Percentiles rank a stretch among this genome's conserved stretches.
Conservation (phyloP, 805 yeast genomes). For the Saccharomycopsis olivae region DNA sequence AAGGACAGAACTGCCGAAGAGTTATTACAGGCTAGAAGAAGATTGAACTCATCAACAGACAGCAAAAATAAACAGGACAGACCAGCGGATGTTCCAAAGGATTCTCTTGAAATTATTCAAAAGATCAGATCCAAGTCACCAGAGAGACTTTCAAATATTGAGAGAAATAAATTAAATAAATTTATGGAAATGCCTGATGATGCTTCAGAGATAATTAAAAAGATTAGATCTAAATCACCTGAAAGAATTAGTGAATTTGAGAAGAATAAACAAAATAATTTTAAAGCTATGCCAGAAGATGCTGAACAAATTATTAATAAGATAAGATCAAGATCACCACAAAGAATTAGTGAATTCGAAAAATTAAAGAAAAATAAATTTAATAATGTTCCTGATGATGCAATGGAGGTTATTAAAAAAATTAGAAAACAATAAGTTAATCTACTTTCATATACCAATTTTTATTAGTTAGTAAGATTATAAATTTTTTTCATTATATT, state of each 20-base stretch:
- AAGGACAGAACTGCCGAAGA: not conserved
- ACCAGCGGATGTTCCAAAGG: slow-evolving; percentile 13
- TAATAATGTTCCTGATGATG: slow-evolving; percentile 15
- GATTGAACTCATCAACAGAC: slow-evolving; percentile 3
- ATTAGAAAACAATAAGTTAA: slow-evolving; percentile 12
- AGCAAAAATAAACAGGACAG: not conserved
- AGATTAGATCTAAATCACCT: slow-evolving; percentile 16
- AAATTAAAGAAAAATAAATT: slow-evolving; percentile 6
- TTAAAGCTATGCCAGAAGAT: slow-evolving; percentile 13
- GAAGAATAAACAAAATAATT: slow-evolving; percentile 1
- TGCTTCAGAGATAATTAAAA: slow-evolving; percentile 15
- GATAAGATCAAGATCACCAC: slow-evolving; percentile 14
- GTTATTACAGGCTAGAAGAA: not conserved
- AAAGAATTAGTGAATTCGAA: slow-evolving; percentile 12
- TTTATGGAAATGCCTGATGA: slow-evolving; percentile 15
- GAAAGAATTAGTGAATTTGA: slow-evolving; percentile 13
- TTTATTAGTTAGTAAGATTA: not conserved
- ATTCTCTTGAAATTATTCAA: slow-evolving; percentile 15
- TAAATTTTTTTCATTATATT: too few relatives aligned
- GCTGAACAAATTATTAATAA: slow-evolving; percentile 15
- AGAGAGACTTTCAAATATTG: slow-evolving; percentile 9
- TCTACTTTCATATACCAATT: not conserved
- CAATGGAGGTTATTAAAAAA: slow-evolving; percentile 16
- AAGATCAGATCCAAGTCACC: slow-evolving; percentile 16
- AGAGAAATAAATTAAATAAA: not conserved